Conservation (phyloP, 2,329 filamentous ascomycete genomes). For the Trichophyton verrucosum region DNA sequence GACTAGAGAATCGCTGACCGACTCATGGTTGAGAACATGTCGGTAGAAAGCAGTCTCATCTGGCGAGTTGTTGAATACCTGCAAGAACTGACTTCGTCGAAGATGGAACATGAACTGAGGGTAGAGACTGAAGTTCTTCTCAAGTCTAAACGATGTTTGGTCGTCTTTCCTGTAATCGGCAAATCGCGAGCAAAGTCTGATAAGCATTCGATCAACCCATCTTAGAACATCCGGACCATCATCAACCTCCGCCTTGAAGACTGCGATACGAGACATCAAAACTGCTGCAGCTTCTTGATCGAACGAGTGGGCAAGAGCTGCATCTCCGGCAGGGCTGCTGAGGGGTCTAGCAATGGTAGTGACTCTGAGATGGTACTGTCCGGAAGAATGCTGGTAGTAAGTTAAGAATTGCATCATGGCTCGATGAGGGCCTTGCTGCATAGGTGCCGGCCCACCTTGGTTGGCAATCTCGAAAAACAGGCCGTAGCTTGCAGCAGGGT, state of each 20-base stretch:
- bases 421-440: conserved; percentile 77
- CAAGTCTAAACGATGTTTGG: conserved; percentile 85
- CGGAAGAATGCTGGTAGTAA: conserved; percentile 95
- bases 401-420: conserved; percentile 97
- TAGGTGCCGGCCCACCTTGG: conserved; percentile 72
- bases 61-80: conserved; percentile 98
- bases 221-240: conserved; percentile 95
- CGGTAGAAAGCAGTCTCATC: conserved; percentile 99
- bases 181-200: conserved; percentile 88
- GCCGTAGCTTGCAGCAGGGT: conserved; percentile 84
- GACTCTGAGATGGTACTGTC: conserved; percentile 89
- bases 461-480: conserved; percentile 97
- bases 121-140: conserved; percentile 98
- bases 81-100: conserved; percentile 88
- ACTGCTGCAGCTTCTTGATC: conserved; percentile 97
- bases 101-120: conserved; percentile 99
- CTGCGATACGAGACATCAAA: conserved; percentile 96
- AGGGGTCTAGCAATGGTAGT: conserved; percentile 86
- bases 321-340: conserved; percentile 86
- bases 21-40: conserved; percentile 93
- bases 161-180: conserved; percentile 98
- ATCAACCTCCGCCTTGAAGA: conserved; percentile 97
- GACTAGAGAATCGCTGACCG: conserved; percentile 88
- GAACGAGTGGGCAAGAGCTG: conserved; percentile 89
- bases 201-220: conserved; percentile 98